phyloP scores from a whole-genome alignment of 192 early-diverging fungal genomes.

The Gaertneriomyces sp. region DNA sequence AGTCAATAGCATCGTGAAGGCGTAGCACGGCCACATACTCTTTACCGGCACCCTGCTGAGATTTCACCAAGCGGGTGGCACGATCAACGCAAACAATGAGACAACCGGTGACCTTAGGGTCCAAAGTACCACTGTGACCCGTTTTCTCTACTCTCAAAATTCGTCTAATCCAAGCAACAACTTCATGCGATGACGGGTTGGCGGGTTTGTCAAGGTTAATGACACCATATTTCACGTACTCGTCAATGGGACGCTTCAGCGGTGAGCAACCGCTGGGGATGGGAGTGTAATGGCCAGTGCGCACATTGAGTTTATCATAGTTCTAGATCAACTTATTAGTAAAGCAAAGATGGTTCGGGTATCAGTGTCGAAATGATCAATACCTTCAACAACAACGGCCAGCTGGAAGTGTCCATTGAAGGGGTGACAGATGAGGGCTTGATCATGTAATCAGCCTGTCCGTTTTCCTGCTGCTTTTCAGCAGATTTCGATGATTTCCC shows the following conservation, averaged over 20 bases:
- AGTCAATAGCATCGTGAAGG: constrained; percentile 90
- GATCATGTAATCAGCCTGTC: constrained; percentile 54
- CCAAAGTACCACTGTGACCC: constrained; percentile 96
- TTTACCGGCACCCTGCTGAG: constrained; percentile 98
- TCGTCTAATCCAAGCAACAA: constrained; percentile 98
- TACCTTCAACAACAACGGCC: constrained; percentile 92
- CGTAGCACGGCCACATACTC: constrained; percentile 96
- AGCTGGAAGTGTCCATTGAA: constrained; percentile 84
- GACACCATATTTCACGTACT: constrained; percentile 94
- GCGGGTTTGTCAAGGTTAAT: constrained; percentile 99
- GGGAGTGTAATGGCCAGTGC: constrained; percentile 97
- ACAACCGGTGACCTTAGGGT: constrained; percentile 99
- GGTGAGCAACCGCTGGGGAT: constrained; percentile 93
- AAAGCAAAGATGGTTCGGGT: neutral
- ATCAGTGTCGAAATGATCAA: neutral
- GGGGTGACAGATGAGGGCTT: constrained; percentile 79
- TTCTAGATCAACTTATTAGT: constrained; percentile 46
- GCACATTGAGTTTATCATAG: constrained; percentile 96
- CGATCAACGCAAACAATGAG: constrained; percentile 99
- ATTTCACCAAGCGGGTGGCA: constrained; percentile 97
- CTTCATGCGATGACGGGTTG: constrained; percentile 99
- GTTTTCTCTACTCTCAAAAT: constrained; percentile 98
- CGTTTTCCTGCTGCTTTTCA: neutral
- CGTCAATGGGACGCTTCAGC: constrained; percentile 83
- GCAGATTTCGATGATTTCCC: constrained; percentile 15